These are phyloP conservation scores for Sordariomycetes sp. DNA, from an alignment of 2,329 filamentous ascomycete species.

Conservation along the genomic window DNA sequence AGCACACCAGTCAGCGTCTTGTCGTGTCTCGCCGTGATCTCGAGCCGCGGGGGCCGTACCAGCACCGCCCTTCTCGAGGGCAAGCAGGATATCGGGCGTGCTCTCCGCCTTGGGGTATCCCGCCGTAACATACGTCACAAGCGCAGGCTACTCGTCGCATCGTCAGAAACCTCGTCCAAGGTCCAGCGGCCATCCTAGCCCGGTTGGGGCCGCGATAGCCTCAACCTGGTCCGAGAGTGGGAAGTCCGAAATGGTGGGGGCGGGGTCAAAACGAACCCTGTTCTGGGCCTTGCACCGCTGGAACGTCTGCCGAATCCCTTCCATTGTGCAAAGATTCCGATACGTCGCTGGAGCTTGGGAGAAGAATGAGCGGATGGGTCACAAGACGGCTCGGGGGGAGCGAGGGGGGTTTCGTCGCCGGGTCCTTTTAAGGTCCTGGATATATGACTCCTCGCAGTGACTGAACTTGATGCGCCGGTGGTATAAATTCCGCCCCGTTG, in stretches of 20 bases:
- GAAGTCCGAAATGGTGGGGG: slow-evolving; percentile 5
- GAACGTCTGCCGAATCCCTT: slow-evolving; percentile 45
- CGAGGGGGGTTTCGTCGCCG: neutral
- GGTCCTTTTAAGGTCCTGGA: neutral
- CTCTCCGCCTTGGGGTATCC: slow-evolving; percentile 76
- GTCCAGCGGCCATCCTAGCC: neutral
- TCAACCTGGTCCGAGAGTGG: slow-evolving; percentile 11
- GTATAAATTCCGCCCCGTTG: too few species aligned
- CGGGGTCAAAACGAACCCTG: slow-evolving; percentile 27
- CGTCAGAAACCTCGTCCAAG: neutral
- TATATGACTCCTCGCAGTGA: neutral
- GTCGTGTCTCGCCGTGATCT: neutral
- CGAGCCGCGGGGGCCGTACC: slow-evolving; percentile 42
- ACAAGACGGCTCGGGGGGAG: neutral
- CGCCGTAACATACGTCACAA: slow-evolving; percentile 93
- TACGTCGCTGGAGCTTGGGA: neutral
- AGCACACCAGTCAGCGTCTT: slow-evolving; percentile 2
- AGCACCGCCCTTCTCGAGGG: slow-evolving; percentile 83
- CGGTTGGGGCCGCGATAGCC: neutral
- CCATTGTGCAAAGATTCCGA: slow-evolving; percentile 24
- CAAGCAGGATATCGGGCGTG: slow-evolving; percentile 73
- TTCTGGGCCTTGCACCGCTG: slow-evolving; percentile 44
- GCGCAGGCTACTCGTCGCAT: slow-evolving; percentile 45
- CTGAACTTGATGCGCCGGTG: neutral
- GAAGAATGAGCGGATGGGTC: neutral